Base-by-base conservation (phyloP, 352 stramenopile genomes). In the Globisporangium heterothallicum region DNA sequence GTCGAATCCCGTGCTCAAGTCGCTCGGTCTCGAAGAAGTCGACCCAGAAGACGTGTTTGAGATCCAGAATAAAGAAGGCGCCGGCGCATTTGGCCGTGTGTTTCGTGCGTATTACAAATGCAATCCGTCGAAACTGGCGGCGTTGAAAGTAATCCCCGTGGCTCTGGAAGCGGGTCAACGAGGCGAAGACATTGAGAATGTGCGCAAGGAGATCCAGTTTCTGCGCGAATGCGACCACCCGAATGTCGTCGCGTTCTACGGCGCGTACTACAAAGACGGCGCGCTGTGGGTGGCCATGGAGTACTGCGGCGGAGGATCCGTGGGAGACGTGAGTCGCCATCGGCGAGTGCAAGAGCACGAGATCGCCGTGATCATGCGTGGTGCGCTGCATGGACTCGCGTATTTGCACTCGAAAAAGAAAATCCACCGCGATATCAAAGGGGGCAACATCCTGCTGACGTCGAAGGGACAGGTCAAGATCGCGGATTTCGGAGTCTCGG, bases 381-480 rank as follows among this genome's bases (percentile, higher is more conserved):
- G 79, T 27, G 79, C 82, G 22, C 61, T 92, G 16, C 64, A 74
- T 3, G 85, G 84, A n/a, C 70, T 96, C 19, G 81, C 74, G 12
- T 94, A 95, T 56, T 59, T 97, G 42, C 86, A 97, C 56, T 68
- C 65, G 2, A 78, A 85, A 57, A 84, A 80, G 42, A 93, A 91
- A 44, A 84, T 96, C 56, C 95, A 98, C 70, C 71, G 94, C 30
- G 95, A 98, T 71, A 95, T 98, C 41, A 87, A 88, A 64, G 74
- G 91, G 36, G 94, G 93, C 29, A 99, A 98, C 61, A 95, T 99
- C 41, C 63, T 99, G n/a, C 73, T 99, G 8, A 98, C 92, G 6
- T 65, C 67, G 18, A 70, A 88, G 25, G 94, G 93, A 1, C 66
- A 93, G 60, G 94, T 98, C 54, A 99, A 99, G 66, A 84, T 99